Evolutionary conservation across 495 filamentous ascomycete species (phyloP).

Genomic region (Talaromyces adpressus): DNA sequence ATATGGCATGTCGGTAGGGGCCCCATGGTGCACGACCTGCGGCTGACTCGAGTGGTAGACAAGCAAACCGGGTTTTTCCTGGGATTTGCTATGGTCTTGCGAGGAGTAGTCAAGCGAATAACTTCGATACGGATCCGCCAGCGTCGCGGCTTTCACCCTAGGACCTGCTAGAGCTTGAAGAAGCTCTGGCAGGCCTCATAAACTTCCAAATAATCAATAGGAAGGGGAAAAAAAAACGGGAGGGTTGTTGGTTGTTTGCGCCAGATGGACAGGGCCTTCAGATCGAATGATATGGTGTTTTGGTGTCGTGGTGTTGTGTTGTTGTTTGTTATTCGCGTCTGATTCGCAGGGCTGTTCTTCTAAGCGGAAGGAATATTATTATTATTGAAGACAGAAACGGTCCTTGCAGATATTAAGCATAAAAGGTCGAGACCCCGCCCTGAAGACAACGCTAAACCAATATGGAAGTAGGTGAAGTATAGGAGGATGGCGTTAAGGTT

Average conservation of each 20-base stretch:
- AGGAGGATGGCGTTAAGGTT: neutral
- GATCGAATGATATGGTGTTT: neutral
- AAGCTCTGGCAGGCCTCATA: conserved; percentile 29
- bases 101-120: conserved; percentile 32
- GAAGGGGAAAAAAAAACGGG: neutral
- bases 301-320: neutral
- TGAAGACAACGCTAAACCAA: conserved; percentile 9
- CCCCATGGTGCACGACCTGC: conserved; percentile 22
- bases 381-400: conserved; percentile 2
- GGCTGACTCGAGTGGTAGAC: conserved; percentile 25
- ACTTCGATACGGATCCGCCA: conserved; percentile 36
- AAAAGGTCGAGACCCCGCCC: conserved; percentile 9
- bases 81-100: conserved; percentile 26
- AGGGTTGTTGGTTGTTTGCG: neutral
- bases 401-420: conserved; percentile 7
- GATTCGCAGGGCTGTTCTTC: conserved; percentile 1
- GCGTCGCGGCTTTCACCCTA: conserved; percentile 36
- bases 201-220: neutral
- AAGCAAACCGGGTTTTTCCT: conserved; percentile 27
- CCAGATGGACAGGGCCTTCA: neutral
- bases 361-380: conserved; percentile 6
- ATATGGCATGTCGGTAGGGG: conserved; percentile 23
- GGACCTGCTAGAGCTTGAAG: conserved; percentile 29
- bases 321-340: neutral
- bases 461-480: conserved; percentile 3